A percentile compares a stretch with the other conserved stretches of the same genome.
phyloP scores from a whole-genome alignment of 2,329 filamentous ascomycete genomes.

The Colletotrichum camelliae region DNA sequence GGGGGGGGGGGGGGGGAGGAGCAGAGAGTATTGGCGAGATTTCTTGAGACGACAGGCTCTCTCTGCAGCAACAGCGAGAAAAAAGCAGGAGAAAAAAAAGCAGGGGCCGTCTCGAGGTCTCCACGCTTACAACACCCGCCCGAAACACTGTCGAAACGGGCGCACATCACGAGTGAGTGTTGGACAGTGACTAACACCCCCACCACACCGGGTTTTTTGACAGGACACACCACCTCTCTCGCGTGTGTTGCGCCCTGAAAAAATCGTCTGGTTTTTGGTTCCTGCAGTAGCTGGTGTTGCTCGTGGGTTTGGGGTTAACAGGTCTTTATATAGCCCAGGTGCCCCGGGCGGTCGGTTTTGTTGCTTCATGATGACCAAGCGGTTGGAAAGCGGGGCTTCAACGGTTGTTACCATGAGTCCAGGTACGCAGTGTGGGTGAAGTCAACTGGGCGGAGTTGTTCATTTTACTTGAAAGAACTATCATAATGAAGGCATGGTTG shows the following conservation, averaged over 20 bases:
- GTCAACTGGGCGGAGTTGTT: background rate
- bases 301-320: background rate
- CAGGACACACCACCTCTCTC: background rate
- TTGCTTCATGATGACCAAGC: background rate
- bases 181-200: background rate
- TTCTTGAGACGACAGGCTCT: background rate
- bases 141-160: conserved; percentile 22
- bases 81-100: background rate
- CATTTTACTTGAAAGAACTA: accelerated
- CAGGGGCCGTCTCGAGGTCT: background rate
- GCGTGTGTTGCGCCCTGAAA: background rate
- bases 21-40: background rate
- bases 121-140: background rate
- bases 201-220: background rate
- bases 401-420: background rate
- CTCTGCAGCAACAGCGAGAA: background rate
- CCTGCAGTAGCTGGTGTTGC: background rate
- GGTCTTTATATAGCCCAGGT: background rate
- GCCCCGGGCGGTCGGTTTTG: background rate
- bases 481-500: background rate
- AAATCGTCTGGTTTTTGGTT: background rate
- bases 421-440: background rate
- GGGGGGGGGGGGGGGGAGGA: too few species aligned
- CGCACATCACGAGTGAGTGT: background rate
- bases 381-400: background rate